These are phyloP conservation scores for Cylindrotheca closterium DNA, from an alignment of 108 stramenopile genomes.

Conservation along the genomic window DNA sequence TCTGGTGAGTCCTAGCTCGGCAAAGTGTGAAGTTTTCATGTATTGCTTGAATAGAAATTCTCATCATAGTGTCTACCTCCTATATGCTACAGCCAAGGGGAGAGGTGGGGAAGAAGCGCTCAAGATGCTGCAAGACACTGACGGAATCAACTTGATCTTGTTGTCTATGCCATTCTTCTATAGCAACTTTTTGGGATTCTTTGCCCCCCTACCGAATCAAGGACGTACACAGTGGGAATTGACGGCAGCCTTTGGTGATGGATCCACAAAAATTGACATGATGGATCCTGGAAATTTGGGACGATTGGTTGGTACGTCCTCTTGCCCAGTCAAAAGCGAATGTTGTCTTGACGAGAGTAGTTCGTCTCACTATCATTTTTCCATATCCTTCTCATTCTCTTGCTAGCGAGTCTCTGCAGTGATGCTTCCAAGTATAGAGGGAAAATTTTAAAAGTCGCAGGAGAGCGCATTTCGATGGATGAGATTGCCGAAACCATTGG, in stretches of 20 bases:
- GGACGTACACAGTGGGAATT: constrained; percentile 52
- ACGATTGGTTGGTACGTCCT: constrained; percentile 26
- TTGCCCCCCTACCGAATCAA: constrained; percentile 49
- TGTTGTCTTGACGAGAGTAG: background rate
- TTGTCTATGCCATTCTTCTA: constrained; percentile 58
- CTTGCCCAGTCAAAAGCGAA: constrained; percentile 10
- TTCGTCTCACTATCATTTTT: background rate
- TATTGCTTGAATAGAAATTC: background rate
- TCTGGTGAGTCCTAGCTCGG: constrained; percentile 24
- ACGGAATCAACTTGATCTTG: constrained; percentile 40
- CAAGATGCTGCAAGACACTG: constrained; percentile 29
- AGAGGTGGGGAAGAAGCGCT: constrained; percentile 45
- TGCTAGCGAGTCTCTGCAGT: constrained; percentile 25
- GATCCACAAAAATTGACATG: constrained; percentile 46
- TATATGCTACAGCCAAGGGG: constrained; percentile 47
- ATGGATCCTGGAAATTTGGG: constrained; percentile 42
- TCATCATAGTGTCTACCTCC: background rate
- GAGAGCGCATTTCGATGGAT: constrained; percentile 52
- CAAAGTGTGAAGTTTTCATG: background rate
- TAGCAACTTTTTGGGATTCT: constrained; percentile 52
- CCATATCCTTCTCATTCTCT: background rate
- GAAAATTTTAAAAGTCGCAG: constrained; percentile 34
- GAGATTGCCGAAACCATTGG: constrained; percentile 45
- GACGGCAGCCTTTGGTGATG: constrained; percentile 48
- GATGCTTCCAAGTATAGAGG: constrained; percentile 28